Base-by-base conservation (phyloP, 2,329 filamentous ascomycete species). In the Fusarium setosum region DNA sequence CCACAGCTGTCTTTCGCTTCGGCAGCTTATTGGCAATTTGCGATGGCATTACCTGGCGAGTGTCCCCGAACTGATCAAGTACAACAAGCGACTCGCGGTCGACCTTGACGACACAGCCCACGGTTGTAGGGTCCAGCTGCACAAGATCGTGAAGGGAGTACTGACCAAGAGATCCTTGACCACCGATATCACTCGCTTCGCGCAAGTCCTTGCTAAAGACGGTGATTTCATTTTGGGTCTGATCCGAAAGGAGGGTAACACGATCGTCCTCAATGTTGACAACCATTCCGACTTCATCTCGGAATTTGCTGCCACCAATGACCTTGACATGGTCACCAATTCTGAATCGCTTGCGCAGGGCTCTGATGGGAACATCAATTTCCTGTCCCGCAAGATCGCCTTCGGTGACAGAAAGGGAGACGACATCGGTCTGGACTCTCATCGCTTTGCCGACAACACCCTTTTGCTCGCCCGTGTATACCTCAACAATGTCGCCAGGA, bases 321-420 rank as follows among this genome's bases (percentile, higher is more conserved):
- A 99, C 96, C 82, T 98, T 98, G 82, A 99, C 96, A 75, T 99
- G 96, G 73, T 99, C 96, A 83, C 96, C 96, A 63, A 94, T 87
- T 67, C 87, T 89, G 85, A 99, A 99, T 26, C 93, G 88, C 80
- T 99, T 99, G 58, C 96, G 92, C 23, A 99, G 84, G 41, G 93
- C 92, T 79, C 96, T 96, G 64, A 94, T 91, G 2, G 96, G 96
- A 11, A 97, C 94, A 75, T 98, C 95, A 42, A 99, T 96, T 6
- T 86, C 89, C 75, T 97, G 92, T 10, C 94, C 95, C 50, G 82
- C 84, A 24, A 98, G 83, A 37, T 92, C 90, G 44, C 96, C 96
- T 73, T 96, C 91, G 2, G 88, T 91, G 15, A 98, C 94, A 59
- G 88, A 84, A 73, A 99, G 87, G 6, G 93, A 95, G 51, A 99